phyloP scores from a whole-genome alignment of 768 basidiomycete genomes.

The Suillus luteus region DNA sequence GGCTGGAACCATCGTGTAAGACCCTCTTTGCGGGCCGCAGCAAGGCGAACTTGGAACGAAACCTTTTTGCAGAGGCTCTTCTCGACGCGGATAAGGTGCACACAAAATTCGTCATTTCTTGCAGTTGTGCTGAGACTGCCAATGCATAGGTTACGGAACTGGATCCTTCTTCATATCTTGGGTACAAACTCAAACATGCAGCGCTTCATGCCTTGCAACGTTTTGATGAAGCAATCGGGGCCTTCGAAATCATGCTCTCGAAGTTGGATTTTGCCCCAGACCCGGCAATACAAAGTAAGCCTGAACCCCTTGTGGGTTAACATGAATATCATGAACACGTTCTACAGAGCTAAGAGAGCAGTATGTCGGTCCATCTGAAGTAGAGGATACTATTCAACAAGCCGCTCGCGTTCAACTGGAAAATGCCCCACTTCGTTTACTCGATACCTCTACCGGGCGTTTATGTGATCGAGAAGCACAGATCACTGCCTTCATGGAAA shows the following conservation, averaged over 20 bases:
- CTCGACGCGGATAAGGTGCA: background rate
- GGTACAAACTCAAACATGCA: background rate
- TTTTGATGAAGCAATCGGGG: background rate
- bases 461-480: slow-evolving; percentile 1
- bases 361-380: background rate
- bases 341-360: background rate
- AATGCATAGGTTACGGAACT: background rate
- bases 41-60: background rate
- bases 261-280: background rate
- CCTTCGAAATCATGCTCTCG: background rate
- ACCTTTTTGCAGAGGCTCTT: background rate
- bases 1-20: background rate
- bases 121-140: background rate
- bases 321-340: background rate
- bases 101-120: background rate
- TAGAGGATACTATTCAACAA: background rate
- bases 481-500: background rate
- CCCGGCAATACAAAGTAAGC: background rate
- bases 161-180: background rate
- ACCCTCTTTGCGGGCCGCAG: background rate
- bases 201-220: background rate
- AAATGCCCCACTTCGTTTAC: background rate
- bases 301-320: background rate
- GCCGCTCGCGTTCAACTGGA: background rate
- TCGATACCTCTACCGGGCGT: background rate